phyloP scores from a whole-genome alignment of 2,329 filamentous ascomycete species.

The Aspergillus ruber region DNA sequence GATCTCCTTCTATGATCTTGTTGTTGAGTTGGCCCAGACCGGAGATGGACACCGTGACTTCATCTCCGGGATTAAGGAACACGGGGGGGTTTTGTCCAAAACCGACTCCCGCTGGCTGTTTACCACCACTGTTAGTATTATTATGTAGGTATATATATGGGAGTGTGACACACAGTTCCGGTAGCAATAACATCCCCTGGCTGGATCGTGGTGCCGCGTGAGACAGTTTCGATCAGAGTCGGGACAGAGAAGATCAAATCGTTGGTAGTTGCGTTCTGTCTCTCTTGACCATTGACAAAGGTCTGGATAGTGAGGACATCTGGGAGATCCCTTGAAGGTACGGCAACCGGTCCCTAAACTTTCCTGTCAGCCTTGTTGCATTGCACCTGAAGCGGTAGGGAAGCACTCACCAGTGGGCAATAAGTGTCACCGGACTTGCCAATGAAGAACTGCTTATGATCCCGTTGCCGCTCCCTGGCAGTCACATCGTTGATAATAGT shows the following conservation, averaged over 20 bases:
- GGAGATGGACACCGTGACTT: not conserved
- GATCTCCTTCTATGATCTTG: not conserved
- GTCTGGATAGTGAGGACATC: conserved; percentile 38
- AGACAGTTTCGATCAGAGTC: conserved; percentile 43
- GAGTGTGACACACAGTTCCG: conserved; percentile 34
- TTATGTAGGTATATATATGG: too few species aligned
- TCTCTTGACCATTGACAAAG: conserved; percentile 45
- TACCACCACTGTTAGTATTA: not conserved
- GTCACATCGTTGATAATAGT: conserved; percentile 53
- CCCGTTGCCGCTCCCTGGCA: conserved; percentile 47
- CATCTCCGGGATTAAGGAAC: not conserved
- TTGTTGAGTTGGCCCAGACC: not conserved
- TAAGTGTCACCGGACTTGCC: conserved; percentile 53
- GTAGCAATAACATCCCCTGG: conserved; percentile 48
- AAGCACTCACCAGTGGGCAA: conserved; percentile 41
- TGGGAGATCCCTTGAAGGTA: conserved; percentile 42
- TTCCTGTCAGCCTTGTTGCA: too few species aligned
- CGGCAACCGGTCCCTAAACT: conserved; percentile 43
- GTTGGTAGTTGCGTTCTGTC: conserved; percentile 44
- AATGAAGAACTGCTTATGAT: conserved; percentile 57
- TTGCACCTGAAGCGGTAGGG: too few species aligned
- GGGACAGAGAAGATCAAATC: conserved; percentile 48
- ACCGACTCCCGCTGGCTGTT: conserved; percentile 1
- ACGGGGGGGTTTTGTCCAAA: conserved; percentile 1
- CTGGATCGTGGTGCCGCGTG: conserved; percentile 45